A percentile compares a stretch with the other conserved stretches of the same genome.
Conservation (phyloP, 2,329 filamentous ascomycete species). For the Epichloe uncinata region DNA sequence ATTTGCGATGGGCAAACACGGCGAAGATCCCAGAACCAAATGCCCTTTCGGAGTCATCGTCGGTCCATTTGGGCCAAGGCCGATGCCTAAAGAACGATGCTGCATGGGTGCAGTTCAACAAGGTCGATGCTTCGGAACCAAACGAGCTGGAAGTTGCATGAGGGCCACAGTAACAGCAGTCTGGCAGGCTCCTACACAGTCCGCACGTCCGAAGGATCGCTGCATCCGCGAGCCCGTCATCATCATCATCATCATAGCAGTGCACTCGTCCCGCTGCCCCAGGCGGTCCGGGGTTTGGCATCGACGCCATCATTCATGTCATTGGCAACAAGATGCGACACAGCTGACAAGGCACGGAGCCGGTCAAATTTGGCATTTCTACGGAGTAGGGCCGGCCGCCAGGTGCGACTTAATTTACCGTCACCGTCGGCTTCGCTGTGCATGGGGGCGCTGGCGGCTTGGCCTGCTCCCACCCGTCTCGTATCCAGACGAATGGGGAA, state of each 20-base stretch:
- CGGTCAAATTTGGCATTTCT: neutral
- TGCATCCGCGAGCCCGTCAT: neutral
- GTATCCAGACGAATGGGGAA: slow-evolving; percentile 5
- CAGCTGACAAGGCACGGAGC: neutral
- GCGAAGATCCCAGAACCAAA: neutral
- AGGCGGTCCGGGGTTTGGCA: slow-evolving; percentile 1
- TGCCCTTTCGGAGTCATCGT: neutral
- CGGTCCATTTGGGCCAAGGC: neutral
- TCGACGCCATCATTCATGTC: neutral
- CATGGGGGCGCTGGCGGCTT: slow-evolving; percentile 3
- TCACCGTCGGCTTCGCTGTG: slow-evolving; percentile 3
- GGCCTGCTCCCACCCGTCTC: neutral
- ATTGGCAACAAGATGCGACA: neutral
- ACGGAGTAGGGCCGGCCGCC: neutral
- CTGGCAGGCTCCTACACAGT: neutral
- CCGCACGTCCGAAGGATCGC: neutral
- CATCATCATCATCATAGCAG: neutral
- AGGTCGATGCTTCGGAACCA: neutral
- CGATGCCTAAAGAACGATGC: neutral
- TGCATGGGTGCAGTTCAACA: neutral
- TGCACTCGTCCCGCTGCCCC: neutral
- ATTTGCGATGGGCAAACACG: neutral
- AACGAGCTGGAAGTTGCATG: neutral
- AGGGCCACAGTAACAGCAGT: neutral
- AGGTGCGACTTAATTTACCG: slow-evolving; percentile 1